Conservation (phyloP, 179 eudicot genomes). For the Beta corolliflora region DNA sequence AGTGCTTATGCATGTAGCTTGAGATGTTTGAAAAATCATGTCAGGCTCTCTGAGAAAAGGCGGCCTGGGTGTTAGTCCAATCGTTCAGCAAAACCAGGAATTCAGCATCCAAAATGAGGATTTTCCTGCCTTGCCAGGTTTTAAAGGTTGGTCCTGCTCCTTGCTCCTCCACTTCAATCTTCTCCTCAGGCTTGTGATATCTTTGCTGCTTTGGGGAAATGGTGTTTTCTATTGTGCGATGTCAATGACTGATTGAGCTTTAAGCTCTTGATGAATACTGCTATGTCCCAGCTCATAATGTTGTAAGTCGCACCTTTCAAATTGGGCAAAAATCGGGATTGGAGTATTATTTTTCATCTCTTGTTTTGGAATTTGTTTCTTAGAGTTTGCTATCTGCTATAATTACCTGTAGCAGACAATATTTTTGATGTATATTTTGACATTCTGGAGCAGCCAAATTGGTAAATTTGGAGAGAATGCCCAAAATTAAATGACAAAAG, state of each 20-base stretch:
- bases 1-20: conserved; percentile 24
- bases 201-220: neutral
- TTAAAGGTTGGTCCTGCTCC: conserved; percentile 56
- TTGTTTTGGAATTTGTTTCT: neutral
- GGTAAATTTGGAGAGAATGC: neutral
- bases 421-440: neutral
- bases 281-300: neutral
- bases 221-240: neutral
- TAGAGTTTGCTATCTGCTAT: neutral
- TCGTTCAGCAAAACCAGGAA: conserved; percentile 96
- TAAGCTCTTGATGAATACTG: neutral
- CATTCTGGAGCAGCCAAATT: neutral
- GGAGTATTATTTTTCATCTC: neutral
- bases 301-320: neutral
- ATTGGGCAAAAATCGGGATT: neutral
- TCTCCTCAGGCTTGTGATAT: conserved; percentile 4
- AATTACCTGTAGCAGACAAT: neutral
- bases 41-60: conserved; percentile 84
- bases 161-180: conserved; percentile 6
- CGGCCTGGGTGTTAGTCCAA: conserved; percentile 87
- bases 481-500: neutral
- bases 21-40: conserved; percentile 30
- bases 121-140: conserved; percentile 97
- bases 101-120: conserved; percentile 98
- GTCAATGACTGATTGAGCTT: neutral